Conservation (phyloP, 306 rosid species). For the Quercus aquifolioides region DNA sequence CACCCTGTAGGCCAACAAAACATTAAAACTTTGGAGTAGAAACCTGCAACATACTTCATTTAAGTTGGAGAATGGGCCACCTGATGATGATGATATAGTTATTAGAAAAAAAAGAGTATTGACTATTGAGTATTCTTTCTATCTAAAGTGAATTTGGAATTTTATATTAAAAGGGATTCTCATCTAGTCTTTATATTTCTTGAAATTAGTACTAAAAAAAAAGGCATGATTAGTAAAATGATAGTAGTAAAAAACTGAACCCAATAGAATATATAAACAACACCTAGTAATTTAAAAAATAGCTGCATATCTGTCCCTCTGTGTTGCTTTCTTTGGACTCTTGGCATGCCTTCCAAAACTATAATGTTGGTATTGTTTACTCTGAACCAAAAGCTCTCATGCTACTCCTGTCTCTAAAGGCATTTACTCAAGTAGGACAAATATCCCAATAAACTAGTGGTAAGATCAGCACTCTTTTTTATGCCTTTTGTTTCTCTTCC, state of each 20-base stretch:
- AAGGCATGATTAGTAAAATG: background rate
- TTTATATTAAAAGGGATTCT: background rate
- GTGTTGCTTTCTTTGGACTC: background rate
- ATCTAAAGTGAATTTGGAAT: background rate
- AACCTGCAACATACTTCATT: background rate
- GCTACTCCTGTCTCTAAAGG: background rate
- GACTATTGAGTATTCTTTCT: background rate
- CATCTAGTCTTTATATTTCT: no score
- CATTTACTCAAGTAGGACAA: background rate
- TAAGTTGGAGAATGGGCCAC: background rate
- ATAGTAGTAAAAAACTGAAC: background rate
- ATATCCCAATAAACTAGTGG: background rate
- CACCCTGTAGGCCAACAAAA: background rate
- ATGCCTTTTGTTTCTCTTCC: background rate
- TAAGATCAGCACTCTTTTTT: background rate
- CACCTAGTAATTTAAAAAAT: background rate
- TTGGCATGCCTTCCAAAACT: constrained; percentile 3
- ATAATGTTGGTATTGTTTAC: background rate
- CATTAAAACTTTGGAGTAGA: background rate
- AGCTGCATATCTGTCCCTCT: background rate
- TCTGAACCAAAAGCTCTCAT: background rate
- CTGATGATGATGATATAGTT: background rate
- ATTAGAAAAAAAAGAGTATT: background rate
- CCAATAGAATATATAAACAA: background rate
- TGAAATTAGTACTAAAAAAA: no score